A percentile compares a stretch with the other conserved stretches of the same genome.
Conservation (phyloP, 371 early-diverging fungal genomes). For the Homolaphlyctis polyrhiza region DNA sequence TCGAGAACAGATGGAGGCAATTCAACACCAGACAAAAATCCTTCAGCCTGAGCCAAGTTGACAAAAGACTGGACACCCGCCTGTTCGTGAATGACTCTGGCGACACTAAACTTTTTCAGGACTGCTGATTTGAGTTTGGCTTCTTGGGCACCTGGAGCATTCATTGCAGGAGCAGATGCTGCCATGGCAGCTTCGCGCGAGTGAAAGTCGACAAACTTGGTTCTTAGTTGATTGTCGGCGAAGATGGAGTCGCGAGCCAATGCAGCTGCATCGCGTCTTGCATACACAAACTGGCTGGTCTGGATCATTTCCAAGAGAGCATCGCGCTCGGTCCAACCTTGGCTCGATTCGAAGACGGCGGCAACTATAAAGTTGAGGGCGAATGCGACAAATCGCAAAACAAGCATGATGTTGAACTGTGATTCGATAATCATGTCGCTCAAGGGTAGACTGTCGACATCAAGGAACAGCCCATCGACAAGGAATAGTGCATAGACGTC, state of each 20-base stretch:
- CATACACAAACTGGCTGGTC: not conserved
- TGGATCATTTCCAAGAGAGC: not conserved
- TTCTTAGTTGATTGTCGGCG: not conserved
- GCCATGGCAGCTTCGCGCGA: not conserved
- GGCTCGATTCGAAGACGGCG: not conserved
- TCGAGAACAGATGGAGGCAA: not conserved
- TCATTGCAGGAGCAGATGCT: not conserved
- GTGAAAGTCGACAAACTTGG: not conserved
- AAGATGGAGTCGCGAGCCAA: not conserved
- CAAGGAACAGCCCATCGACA: not conserved
- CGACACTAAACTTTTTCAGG: not conserved
- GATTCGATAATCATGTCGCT: constrained; percentile 1
- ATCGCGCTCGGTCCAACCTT: constrained; percentile 1
- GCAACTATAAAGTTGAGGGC: not conserved
- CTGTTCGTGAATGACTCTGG: not conserved
- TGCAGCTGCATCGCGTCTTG: not conserved
- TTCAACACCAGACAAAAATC: not conserved
- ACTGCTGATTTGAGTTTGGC: not conserved
- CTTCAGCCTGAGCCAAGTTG: not conserved
- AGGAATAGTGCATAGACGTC: not conserved
- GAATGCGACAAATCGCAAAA: not conserved
- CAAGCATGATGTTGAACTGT: constrained; percentile 3
- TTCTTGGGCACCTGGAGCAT: not conserved
- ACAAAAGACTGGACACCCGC: not conserved
- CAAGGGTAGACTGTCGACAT: not conserved